These are phyloP conservation scores for Adansonia rubrostipa DNA, from an alignment of 441 rosid species.

Conservation along the genomic window DNA sequence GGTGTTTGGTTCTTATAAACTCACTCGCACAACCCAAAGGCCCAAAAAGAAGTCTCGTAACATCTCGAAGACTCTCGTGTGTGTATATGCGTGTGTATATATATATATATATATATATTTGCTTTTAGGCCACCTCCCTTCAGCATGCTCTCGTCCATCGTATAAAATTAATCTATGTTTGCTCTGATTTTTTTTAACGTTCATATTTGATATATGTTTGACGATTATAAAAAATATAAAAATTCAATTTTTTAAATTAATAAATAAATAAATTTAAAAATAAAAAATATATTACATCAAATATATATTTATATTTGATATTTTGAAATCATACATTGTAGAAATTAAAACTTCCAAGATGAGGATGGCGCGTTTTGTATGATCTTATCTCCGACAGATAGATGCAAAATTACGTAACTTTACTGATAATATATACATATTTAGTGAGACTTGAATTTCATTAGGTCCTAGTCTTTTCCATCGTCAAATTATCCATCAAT, in stretches of 20 bases:
- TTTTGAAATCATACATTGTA: too few species aligned
- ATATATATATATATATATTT: too few species aligned
- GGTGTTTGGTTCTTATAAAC: slow-evolving; percentile 3
- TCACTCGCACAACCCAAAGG: neutral
- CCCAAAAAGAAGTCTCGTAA: too few species aligned
- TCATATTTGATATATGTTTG: too few species aligned
- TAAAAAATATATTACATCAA: too few species aligned
- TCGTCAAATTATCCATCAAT: slow-evolving; percentile 15
- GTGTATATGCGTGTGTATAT: too few species aligned
- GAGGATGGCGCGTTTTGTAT: neutral
- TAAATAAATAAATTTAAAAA: too few species aligned
- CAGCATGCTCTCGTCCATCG: neutral
- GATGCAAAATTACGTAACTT: neutral
- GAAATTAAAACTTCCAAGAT: neutral
- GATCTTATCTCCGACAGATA: neutral
- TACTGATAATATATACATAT: neutral
- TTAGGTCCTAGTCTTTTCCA: slow-evolving; percentile 36
- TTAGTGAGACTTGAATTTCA: neutral
- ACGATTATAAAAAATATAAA: too few species aligned
- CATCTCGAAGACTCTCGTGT: neutral
- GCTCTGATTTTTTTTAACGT: too few species aligned
- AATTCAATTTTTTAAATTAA: too few species aligned
- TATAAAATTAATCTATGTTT: neutral
- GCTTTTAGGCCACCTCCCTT: neutral
- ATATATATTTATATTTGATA: too few species aligned